Evolutionary conservation across 2,329 filamentous ascomycete species (phyloP).

Genomic region (Cercospora sp.): DNA sequence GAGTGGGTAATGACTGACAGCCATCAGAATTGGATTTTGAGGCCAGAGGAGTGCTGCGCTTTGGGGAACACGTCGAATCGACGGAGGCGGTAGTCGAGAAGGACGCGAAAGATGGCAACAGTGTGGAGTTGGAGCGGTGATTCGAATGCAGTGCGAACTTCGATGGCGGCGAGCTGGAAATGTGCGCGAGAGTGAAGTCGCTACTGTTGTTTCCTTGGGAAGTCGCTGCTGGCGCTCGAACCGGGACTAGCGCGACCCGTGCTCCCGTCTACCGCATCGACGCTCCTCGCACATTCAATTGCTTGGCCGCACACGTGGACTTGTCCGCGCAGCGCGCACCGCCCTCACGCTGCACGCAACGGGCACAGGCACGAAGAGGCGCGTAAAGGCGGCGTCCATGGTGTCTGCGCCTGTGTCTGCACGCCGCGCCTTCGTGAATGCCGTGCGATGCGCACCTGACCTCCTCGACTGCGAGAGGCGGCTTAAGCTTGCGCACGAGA

Average conservation of each 20-base stretch:
- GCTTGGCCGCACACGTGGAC: neutral
- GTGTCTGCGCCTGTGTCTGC: neutral
- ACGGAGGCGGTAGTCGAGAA: neutral
- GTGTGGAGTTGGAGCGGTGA: neutral
- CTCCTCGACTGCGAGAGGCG: neutral
- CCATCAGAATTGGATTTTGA: conserved; percentile 7
- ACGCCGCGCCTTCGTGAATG: neutral
- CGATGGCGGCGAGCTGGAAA: neutral
- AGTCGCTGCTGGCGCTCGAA: neutral
- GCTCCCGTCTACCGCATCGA: neutral
- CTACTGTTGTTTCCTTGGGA: neutral
- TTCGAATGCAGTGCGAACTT: neutral
- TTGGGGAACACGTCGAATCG: neutral
- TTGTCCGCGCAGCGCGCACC: neutral
- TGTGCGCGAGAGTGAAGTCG: neutral
- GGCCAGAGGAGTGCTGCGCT: neutral
- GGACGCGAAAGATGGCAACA: neutral
- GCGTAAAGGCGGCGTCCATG: neutral
- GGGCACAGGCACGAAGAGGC: neutral
- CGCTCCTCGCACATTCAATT: neutral
- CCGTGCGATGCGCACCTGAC: neutral
- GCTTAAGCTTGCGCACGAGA: neutral
- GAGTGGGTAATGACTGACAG: conserved; percentile 5
- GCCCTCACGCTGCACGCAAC: neutral
- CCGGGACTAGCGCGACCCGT: neutral